Evolutionary conservation across 192 early-diverging fungal genomes (phyloP), one percentile per base, ranked within the genome.

Genomic region (Coemansia sp.): DNA sequence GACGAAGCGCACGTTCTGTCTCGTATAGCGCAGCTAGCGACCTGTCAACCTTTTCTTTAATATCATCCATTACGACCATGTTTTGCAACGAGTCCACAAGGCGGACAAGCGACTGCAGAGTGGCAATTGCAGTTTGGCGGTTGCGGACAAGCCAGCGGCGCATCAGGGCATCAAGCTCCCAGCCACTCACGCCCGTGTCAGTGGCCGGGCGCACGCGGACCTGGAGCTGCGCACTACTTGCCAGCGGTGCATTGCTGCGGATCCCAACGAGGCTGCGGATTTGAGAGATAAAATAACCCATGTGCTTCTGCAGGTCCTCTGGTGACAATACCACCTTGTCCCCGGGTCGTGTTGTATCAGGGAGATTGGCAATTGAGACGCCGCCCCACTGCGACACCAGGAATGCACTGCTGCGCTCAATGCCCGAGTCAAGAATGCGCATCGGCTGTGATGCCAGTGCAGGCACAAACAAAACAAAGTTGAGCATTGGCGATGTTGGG

Each of bases 331-430:
- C 67, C 17, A 73, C 65, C 22, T 25, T 72, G 25, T 59, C 48
- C 6, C 67, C 60, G 15, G 59, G 35, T 17, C 55, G 14, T 55
- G 69, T 64, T 27, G 17, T 35, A 0, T 24, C 38, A 1, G 68
- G 60, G 14, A 64, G 72, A 22, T 85, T 70, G 5, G 85, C 84
- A 38, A 94, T 95, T 7, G 76, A 62, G 50, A 99, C 86, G 3
- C 96, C 97, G 27, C 97, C 97, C 96, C 96, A 99, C 21, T 91
- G 90, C 38, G 94, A 92, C 45, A 98, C 89, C 25, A 95, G 62
- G 66, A 98, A 99, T 3, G 94, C 91, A 65, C 96, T 94, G 56
- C 65, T 58, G 27, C 7, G 60, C 76, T 85, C 84, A 15, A n/a
- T 19, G 12, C 25, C 27, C 45, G 72, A 54, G 64, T 83, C 75